phyloP scores from a whole-genome alignment of 352 stramenopile species.

The Pythium sukuiense region DNA sequence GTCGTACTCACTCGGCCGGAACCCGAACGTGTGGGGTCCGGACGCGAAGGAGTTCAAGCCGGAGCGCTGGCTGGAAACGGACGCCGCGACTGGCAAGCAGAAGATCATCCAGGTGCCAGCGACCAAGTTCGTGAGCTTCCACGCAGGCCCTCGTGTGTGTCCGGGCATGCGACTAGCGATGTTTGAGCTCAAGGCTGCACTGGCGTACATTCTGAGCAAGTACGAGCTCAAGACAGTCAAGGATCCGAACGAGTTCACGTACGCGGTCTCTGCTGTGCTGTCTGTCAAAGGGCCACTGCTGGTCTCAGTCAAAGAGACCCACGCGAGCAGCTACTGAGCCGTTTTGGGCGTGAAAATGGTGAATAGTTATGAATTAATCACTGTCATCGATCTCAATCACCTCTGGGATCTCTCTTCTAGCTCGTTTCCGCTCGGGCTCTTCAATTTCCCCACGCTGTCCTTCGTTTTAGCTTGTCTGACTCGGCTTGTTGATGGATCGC shows the following conservation, averaged over 20 bases:
- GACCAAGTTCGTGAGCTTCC: slow-evolving; percentile 3
- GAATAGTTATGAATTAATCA: no score
- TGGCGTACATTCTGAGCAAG: neutral
- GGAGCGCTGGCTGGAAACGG: slow-evolving; percentile 29
- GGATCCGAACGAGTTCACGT: neutral
- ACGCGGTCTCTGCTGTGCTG: neutral
- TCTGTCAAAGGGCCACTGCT: neutral
- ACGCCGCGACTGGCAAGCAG: neutral
- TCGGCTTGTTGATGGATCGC: no score
- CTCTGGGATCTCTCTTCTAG: no score
- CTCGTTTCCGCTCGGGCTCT: no score
- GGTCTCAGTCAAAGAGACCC: neutral
- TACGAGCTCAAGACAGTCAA: neutral
- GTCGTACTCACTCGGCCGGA: slow-evolving; percentile 35
- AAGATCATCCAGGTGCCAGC: slow-evolving; percentile 14
- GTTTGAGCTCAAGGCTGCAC: neutral
- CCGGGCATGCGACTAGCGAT: neutral
- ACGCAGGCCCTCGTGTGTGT: neutral
- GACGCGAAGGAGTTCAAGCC: slow-evolving; percentile 39
- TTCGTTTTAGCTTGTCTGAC: no score
- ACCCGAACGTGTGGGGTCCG: slow-evolving; percentile 31
- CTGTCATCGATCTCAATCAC: no score
- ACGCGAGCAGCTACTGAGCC: neutral
- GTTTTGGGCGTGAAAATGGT: no score
- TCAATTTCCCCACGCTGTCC: no score